phyloP scores from a whole-genome alignment of 2,329 filamentous ascomycete genomes.

The Leptographium wingfieldii region DNA sequence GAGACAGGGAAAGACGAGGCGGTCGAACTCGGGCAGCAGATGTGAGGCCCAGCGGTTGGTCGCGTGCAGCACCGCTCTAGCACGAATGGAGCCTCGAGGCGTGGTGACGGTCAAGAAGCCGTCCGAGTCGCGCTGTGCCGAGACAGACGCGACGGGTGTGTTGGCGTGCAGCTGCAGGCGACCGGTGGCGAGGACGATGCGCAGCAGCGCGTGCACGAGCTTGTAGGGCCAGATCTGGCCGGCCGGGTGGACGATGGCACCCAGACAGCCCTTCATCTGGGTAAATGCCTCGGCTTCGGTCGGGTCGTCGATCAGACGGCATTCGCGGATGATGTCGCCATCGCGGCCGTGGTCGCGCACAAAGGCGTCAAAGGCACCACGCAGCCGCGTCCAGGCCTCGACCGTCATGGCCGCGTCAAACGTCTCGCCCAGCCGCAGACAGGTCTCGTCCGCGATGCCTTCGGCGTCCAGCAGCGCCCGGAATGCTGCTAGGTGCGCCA shows the following conservation, averaged over 20 bases:
- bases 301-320: neutral
- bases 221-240: slow-evolving; percentile 4
- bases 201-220: neutral
- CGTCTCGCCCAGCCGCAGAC: neutral
- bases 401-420: slow-evolving; percentile 3
- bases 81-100: slow-evolving; percentile 49
- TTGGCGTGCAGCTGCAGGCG: slow-evolving; percentile 58
- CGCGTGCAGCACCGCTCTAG: slow-evolving; percentile 58
- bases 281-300: slow-evolving; percentile 1
- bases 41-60: slow-evolving; percentile 75
- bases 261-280: slow-evolving; percentile 1
- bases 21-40: slow-evolving; percentile 54
- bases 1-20: slow-evolving; percentile 62
- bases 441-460: neutral
- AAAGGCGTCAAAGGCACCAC: neutral
- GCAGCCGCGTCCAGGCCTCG: neutral
- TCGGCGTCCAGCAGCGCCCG: neutral
- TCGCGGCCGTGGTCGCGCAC: neutral
- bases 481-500: slow-evolving; percentile 1
- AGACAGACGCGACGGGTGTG: slow-evolving; percentile 46
- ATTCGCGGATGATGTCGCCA: neutral
- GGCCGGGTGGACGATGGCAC: neutral
- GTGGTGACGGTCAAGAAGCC: slow-evolving; percentile 50
- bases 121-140: slow-evolving; percentile 25
- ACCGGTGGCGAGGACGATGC: neutral